These are phyloP conservation scores for Pichia phayaonensis DNA, from an alignment of 805 yeast species.

Conservation along the genomic window DNA sequence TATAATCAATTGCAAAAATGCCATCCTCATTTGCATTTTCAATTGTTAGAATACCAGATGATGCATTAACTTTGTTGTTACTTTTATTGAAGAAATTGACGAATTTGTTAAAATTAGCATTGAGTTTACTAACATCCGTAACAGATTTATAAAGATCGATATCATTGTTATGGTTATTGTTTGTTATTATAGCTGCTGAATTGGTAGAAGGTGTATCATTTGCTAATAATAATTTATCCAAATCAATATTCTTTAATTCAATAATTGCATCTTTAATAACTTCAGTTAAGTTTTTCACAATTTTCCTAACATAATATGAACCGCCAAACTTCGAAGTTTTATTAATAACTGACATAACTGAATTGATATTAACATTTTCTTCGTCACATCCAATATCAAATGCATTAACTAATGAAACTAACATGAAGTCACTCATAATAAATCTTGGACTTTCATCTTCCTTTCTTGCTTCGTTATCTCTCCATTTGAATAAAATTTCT, in stretches of 20 bases:
- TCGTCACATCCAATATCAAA: constrained; percentile 31
- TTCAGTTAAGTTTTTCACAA: constrained; percentile 51
- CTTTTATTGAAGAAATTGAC: constrained; percentile 6
- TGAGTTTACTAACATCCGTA: constrained; percentile 19
- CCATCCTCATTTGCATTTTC: not conserved
- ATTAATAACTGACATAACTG: constrained; percentile 42
- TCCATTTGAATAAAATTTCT: constrained; percentile 66
- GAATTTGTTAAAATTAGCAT: constrained; percentile 16
- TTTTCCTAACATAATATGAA: constrained; percentile 37
- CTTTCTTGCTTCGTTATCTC: constrained; percentile 67
- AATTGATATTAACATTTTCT: constrained; percentile 47
- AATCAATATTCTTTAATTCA: constrained; percentile 13
- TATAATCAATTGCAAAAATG: constrained; percentile 18
- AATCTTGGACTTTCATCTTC: constrained; percentile 81
- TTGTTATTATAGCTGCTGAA: constrained; percentile 14
- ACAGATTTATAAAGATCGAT: constrained; percentile 16
- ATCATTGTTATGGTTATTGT: constrained; percentile 18
- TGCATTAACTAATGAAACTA: constrained; percentile 45
- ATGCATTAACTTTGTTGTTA: not conserved
- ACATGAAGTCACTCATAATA: constrained; percentile 73
- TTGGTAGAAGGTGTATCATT: constrained; percentile 11
- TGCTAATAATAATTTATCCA: constrained; percentile 32
- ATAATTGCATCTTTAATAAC: constrained; percentile 39
- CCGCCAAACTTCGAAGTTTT: constrained; percentile 39
- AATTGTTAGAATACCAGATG: not conserved